Percentiles rank a stretch among this genome's conserved stretches.
phyloP scores from a whole-genome alignment of 768 basidiomycete genomes.

The Cystofilobasidium ferigula region DNA sequence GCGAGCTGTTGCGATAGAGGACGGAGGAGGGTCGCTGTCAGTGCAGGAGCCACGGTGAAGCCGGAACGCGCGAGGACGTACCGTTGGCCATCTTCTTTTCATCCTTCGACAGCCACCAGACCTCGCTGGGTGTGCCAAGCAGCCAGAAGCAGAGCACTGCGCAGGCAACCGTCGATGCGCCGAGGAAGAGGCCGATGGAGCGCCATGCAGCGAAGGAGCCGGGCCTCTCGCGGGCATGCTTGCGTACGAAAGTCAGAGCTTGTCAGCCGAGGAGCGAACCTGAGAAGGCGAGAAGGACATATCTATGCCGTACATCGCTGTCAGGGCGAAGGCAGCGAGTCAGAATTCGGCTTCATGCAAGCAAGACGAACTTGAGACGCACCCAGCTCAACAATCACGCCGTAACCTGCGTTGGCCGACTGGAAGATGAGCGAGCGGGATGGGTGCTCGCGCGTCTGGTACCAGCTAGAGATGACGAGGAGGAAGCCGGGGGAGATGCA shows the following conservation, averaged over 20 bases:
- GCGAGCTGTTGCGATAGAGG: not conserved
- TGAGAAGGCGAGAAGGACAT: no score
- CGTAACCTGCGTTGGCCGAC: slow-evolving; percentile 14
- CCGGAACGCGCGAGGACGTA: no score
- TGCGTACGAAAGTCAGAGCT: not conserved
- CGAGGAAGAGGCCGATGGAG: slow-evolving; percentile 28
- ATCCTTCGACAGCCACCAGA: slow-evolving; percentile 29
- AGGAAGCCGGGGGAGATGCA: slow-evolving; percentile 10
- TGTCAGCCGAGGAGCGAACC: no score
- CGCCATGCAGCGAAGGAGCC: slow-evolving; percentile 10
- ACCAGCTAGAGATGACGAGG: slow-evolving; percentile 13
- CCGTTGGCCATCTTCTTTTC: slow-evolving; percentile 29
- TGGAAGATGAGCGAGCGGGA: slow-evolving; percentile 14
- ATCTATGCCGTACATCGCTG: slow-evolving; percentile 16
- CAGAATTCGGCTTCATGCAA: no score
- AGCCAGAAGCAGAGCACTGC: slow-evolving; percentile 29
- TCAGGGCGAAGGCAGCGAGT: not conserved
- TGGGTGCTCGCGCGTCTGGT: slow-evolving; percentile 18
- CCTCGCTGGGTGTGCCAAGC: slow-evolving; percentile 30
- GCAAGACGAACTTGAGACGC: no score
- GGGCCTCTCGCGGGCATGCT: not conserved
- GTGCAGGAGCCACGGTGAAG: no score
- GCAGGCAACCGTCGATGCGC: slow-evolving; percentile 27
- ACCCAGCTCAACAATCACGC: not conserved
- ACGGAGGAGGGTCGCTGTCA: not conserved